These are phyloP conservation scores for Fagus sylvatica DNA, from an alignment of 306 rosid genomes.

Conservation along the genomic window DNA sequence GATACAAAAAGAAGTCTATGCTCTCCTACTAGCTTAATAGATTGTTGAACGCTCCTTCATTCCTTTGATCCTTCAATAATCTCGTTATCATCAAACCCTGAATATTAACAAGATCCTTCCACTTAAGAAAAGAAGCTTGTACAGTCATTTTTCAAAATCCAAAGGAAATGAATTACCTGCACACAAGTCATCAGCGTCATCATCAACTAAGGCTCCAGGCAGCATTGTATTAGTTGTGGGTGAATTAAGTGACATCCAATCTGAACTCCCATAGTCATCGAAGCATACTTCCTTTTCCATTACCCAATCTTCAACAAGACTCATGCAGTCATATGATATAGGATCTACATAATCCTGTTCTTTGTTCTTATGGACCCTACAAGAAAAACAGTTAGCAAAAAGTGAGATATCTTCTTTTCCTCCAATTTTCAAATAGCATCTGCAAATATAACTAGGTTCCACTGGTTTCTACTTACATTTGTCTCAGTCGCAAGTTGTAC, in stretches of 20 bases:
- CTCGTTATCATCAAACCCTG: conserved; percentile 82
- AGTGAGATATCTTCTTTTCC: conserved; percentile 8
- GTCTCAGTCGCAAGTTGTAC: conserved; percentile 40
- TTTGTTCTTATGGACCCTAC: conserved; percentile 49
- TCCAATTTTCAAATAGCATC: conserved; percentile 15
- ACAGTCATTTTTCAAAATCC: conserved; percentile 17
- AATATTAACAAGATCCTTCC: conserved; percentile 19
- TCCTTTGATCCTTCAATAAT: conserved; percentile 52
- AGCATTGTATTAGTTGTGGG: conserved; percentile 48
- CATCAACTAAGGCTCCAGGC: conserved; percentile 44
- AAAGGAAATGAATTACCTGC: conserved; percentile 46
- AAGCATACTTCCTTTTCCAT: conserved; percentile 44
- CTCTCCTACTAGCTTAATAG: conserved; percentile 31
- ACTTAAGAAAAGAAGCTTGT: too few relatives aligned
- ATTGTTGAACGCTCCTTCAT: conserved; percentile 36
- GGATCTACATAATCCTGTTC: conserved; percentile 63
- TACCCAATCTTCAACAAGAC: conserved; percentile 73
- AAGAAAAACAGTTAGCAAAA: conserved; percentile 30
- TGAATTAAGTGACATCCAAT: conserved; percentile 67
- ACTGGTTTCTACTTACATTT: conserved; percentile 36
- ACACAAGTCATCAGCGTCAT: conserved; percentile 66
- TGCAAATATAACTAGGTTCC: conserved; percentile 6
- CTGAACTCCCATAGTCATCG: conserved; percentile 56
- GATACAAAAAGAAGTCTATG: conserved; percentile 10
- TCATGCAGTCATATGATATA: conserved; percentile 50